A percentile compares a stretch with the other conserved stretches of the same genome.
Conservation (phyloP, 306 rosid genomes). For the Sicyos edulis region DNA sequence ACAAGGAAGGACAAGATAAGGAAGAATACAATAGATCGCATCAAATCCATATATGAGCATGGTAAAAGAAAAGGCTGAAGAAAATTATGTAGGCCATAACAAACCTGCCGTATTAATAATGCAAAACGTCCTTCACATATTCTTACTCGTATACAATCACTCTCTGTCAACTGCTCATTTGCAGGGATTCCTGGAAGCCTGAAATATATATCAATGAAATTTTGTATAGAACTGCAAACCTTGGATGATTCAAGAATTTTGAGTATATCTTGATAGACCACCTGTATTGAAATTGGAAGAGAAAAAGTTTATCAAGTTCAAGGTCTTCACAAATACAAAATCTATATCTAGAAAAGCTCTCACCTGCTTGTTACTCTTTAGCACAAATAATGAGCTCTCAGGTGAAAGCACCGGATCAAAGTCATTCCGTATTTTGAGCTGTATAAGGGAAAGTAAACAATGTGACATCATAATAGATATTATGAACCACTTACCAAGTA, state of each 20-base stretch:
- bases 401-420: slow-evolving; percentile 99
- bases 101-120: slow-evolving; percentile 87
- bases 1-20: background rate
- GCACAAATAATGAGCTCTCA: slow-evolving; percentile 91
- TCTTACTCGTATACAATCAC: slow-evolving; percentile 93
- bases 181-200: slow-evolving; percentile 87
- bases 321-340: slow-evolving; percentile 13
- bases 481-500: background rate
- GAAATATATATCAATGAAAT: slow-evolving; percentile 85
- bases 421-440: slow-evolving; percentile 99
- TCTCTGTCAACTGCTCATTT: slow-evolving; percentile 78
- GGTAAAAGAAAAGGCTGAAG: background rate
- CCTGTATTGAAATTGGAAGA: slow-evolving; percentile 46
- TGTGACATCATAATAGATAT: slow-evolving; percentile 12
- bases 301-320: slow-evolving; percentile 21
- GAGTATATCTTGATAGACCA: slow-evolving; percentile 78
- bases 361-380: slow-evolving; percentile 92
- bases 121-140: slow-evolving; percentile 99
- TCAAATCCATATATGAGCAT: background rate
- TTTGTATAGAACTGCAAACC: slow-evolving; percentile 92
- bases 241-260: slow-evolving; percentile 84
- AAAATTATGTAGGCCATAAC: slow-evolving; percentile 13
- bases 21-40: background rate
- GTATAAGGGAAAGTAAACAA: slow-evolving; percentile 30
- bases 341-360: slow-evolving; percentile 22